Evolutionary conservation across 1,284 basidiomycete species (phyloP).

Genomic region (Bjerkandera adusta): DNA sequence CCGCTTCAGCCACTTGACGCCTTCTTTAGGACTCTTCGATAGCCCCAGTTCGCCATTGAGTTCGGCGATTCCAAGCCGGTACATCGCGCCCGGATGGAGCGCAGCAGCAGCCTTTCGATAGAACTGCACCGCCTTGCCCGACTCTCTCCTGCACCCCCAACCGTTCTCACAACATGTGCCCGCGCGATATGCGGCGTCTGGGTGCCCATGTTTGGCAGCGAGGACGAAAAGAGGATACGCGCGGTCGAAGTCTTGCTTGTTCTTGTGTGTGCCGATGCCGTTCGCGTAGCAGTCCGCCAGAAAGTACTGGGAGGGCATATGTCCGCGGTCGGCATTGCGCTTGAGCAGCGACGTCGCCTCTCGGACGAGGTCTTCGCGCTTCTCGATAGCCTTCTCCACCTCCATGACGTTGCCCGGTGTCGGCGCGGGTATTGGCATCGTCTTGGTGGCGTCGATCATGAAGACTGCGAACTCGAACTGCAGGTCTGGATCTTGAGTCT

Average conservation of each 20-base stretch:
- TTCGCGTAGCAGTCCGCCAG: constrained; percentile 98
- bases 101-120: constrained; percentile 93
- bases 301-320: constrained; percentile 94
- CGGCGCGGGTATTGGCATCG: constrained; percentile 69
- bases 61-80: constrained; percentile 93
- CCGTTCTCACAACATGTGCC: constrained; percentile 99
- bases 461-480: constrained; percentile 99
- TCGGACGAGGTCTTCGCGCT: constrained; percentile 82
- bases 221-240: constrained; percentile 96
- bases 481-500: constrained; percentile 96
- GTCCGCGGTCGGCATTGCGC: constrained; percentile 90
- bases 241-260: constrained; percentile 93
- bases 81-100: constrained; percentile 93
- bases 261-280: constrained; percentile 88
- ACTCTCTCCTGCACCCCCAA: constrained; percentile 95
- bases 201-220: constrained; percentile 97
- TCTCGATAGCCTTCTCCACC: constrained; percentile 77
- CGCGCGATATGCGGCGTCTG: constrained; percentile 93
- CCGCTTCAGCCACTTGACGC: constrained; percentile 97
- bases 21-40: constrained; percentile 87
- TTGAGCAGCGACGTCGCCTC: constrained; percentile 89
- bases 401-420: constrained; percentile 72
- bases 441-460: constrained; percentile 95
- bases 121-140: constrained; percentile 89
- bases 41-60: constrained; percentile 94